Conservation (phyloP, 1,284 basidiomycete genomes). For the Polyporus tsugae region DNA sequence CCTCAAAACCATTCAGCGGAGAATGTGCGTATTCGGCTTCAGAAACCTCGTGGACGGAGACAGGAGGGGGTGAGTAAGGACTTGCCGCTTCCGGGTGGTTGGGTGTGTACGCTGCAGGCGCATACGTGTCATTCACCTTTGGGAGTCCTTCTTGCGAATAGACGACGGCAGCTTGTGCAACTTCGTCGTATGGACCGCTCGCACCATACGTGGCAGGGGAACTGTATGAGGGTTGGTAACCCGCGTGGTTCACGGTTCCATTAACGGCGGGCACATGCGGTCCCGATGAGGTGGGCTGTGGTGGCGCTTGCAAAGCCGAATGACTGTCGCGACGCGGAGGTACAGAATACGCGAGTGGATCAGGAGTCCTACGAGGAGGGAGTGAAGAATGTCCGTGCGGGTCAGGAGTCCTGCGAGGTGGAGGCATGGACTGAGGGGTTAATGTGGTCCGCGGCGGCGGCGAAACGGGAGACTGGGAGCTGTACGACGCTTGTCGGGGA, state of each 20-base stretch:
- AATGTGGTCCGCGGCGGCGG: slow-evolving; percentile 42
- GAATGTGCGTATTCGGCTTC: slow-evolving; percentile 19
- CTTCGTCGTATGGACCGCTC: slow-evolving; percentile 2
- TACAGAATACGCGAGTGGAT: slow-evolving; percentile 17
- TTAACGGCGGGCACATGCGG: slow-evolving; percentile 20
- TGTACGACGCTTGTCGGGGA: slow-evolving; percentile 27
- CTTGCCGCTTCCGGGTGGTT: slow-evolving; percentile 12
- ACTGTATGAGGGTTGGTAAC: slow-evolving; percentile 18
- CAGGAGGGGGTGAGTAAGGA: background rate
- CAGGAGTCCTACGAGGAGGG: slow-evolving; percentile 13
- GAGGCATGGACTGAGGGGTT: slow-evolving; percentile 31
- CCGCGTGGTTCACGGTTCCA: slow-evolving; percentile 7
- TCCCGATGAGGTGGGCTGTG: slow-evolving; percentile 5
- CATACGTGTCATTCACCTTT: slow-evolving; percentile 17
- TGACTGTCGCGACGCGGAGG: slow-evolving; percentile 21
- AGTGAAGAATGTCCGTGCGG: slow-evolving; percentile 17
- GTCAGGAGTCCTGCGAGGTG: slow-evolving; percentile 20
- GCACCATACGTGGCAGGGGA: slow-evolving; percentile 6
- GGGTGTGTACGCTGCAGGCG: slow-evolving; percentile 12
- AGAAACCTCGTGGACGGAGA: background rate
- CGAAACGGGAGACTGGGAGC: slow-evolving; percentile 38
- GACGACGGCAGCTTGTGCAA: background rate
- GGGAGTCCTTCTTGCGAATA: slow-evolving; percentile 15
- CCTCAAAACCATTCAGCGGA: background rate
- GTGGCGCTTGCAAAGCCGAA: background rate